Evolutionary conservation across 2,329 filamentous ascomycete genomes (phyloP), one percentile per base, ranked within the genome.

Genomic region (Mycosphaerella arachidis): DNA sequence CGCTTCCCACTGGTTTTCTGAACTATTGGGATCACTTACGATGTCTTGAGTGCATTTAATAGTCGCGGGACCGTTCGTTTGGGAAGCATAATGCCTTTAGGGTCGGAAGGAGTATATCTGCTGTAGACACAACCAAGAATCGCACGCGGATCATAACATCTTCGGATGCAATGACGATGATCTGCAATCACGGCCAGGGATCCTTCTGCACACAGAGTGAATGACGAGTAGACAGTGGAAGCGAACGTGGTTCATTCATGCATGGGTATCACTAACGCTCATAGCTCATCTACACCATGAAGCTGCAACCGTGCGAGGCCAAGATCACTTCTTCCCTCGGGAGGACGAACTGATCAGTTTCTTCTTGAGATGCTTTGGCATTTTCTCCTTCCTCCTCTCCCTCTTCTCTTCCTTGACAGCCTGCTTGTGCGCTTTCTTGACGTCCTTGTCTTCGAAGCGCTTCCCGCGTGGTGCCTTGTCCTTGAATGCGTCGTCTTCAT

Each of bases 311-410:
- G n/a, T 7, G 5, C 7, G 8, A 7, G 40, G 6, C 40, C 1
- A n/a, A 4, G 4, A 43, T 52, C 30, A 87, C 78, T 89, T 88
- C 70, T 83, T 85, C 66, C 85, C 70, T 79, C 58, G 84, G 80
- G 16, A 82, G 81, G 63, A 80, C 79, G 68, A 63, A 58, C 82
- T 83, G 29, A 96, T 84, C 59, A 96, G 76, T 73, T 89, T 90
- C 81, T 97, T 97, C 83, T 99, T 99, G 35, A 96, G 66, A 73
- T 95, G 86, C 78, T 99, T 99, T 0, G 94, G 93, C 77, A 99
- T 96, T 81, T 99, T 99, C 4, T 90, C 89, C 75, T 93, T 91
- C 61, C 94, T 82, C 79, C 95, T 92, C 75, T 97, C 92, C 37
- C 91, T 86, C 79, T 96, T 97, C 70, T 92, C 93, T 71, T 97